A percentile compares a stretch with the other conserved stretches of the same genome.
Evolutionary conservation across 495 filamentous ascomycete species (phyloP).

Genomic region (Viridothelium virens): DNA sequence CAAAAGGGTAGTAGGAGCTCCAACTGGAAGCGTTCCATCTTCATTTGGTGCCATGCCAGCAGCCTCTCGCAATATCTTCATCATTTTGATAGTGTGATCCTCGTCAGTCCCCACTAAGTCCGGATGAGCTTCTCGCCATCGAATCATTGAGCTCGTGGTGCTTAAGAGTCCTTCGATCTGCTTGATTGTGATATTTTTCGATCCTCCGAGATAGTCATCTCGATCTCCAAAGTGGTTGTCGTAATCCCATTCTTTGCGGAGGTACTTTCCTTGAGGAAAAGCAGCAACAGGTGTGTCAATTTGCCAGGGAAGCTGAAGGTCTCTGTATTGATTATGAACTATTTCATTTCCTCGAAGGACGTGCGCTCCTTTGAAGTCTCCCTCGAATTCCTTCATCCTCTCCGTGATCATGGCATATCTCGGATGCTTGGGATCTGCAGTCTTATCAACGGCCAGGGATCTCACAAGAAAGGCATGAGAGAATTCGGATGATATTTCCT

Average conservation of each 20-base stretch:
- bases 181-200: conserved; percentile 27
- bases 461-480: background rate
- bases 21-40: background rate
- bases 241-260: conserved; percentile 39
- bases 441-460: background rate
- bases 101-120: conserved; percentile 26
- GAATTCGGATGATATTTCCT: background rate
- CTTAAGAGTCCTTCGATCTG: conserved; percentile 32
- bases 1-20: background rate
- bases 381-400: conserved; percentile 32
- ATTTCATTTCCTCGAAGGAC: conserved; percentile 36
- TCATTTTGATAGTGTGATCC: background rate
- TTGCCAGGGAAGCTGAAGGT: conserved; percentile 47
- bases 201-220: conserved; percentile 25
- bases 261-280: conserved; percentile 40
- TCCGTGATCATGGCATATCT: conserved; percentile 24
- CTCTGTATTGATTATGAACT: conserved; percentile 34
- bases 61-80: background rate
- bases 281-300: conserved; percentile 29
- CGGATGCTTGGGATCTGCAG: conserved; percentile 5
- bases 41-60: conserved; percentile 5
- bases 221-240: conserved; percentile 28
- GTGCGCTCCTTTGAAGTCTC: conserved; percentile 34
- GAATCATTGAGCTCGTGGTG: conserved; percentile 40
- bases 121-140: conserved; percentile 46